Conservation (phyloP, 495 filamentous ascomycete genomes). For the Niebla homalea region DNA sequence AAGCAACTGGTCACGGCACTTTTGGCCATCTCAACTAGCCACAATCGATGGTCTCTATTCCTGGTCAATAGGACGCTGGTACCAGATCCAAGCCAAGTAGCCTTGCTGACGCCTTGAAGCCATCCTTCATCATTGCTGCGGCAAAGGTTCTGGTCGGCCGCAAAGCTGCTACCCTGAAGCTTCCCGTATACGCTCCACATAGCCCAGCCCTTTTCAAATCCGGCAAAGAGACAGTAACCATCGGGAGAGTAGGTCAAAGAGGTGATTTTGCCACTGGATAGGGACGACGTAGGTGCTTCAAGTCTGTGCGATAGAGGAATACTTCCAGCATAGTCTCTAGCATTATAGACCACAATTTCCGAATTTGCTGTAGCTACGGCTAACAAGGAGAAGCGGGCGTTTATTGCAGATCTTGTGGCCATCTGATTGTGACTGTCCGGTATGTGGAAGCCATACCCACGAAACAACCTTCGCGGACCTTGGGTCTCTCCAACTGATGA, state of each 20-base stretch:
- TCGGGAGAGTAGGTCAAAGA: constrained; percentile 85
- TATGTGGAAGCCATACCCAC: constrained; percentile 79
- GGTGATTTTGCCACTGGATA: constrained; percentile 53
- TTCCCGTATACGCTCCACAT: constrained; percentile 97
- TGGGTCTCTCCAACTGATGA: constrained; percentile 13
- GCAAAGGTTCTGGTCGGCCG: constrained; percentile 48
- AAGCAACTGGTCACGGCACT: constrained; percentile 85
- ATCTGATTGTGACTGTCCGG: constrained; percentile 44
- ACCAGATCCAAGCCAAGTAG: constrained; percentile 75
- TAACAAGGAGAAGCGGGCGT: constrained; percentile 86
- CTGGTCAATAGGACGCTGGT: constrained; percentile 68
- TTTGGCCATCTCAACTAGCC: constrained; percentile 81
- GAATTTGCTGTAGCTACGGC: constrained; percentile 77
- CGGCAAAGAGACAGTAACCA: constrained; percentile 90
- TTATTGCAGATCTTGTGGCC: constrained; percentile 68
- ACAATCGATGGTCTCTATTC: constrained; percentile 60
- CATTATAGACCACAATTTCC: constrained; percentile 71
- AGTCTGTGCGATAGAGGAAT: constrained; percentile 82
- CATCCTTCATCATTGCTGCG: constrained; percentile 60
- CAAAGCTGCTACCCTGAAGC: constrained; percentile 67
- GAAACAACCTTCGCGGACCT: constrained; percentile 50
- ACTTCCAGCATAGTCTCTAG: constrained; percentile 83
- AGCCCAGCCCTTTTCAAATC: constrained; percentile 86
- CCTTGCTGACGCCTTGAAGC: constrained; percentile 60
- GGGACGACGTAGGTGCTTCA: constrained; percentile 45